Evolutionary conservation across 2,329 filamentous ascomycete species (phyloP), one percentile per base, ranked within the genome.

Genomic region (Ophiosphaerella herpotricha): DNA sequence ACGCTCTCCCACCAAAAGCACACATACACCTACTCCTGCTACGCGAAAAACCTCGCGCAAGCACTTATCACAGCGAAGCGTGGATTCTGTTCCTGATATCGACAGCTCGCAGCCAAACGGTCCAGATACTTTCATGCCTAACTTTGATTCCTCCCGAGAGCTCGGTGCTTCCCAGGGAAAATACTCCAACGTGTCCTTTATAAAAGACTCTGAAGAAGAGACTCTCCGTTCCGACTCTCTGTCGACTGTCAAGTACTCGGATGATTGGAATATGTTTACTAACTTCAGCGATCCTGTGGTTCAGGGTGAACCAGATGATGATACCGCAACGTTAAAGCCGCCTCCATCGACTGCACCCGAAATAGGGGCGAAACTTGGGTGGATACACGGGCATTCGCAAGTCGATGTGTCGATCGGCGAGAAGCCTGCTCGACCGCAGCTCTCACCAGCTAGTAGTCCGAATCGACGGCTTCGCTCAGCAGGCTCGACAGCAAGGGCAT

Each of bases 171-270:
- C 58, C 2, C 60, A 61, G 43, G 55, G 60, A 32, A 63, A 53
- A 40, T 67, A 56, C 46, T 53, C 63, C 8, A 56, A 68, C 24
- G 55, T 65, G 11, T 49, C 48, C 5, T 61, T 55, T 18, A 54
- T 70, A n/a, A 68, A 66, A 40, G 64, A 71, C 38, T 71, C 68
- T 1, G 67, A 68, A 40, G 67, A 72, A 33, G 61, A 57, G 34
- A 70, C 57, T 24, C 29, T 61, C n/a, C 58, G 55, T 18, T 67
- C 70, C n/a, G 64, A 66, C 7, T 67, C 63, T 0, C 38, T 69
- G 4, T 69, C 69, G 11, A 68, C 63, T 12, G 42, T 59, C 3
- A 61, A 48, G 5, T 48, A 57, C 34, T 66, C 67, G 4, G 63
- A 66, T 43, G 60, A 63, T 23, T 45, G 48, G 56, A 36, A 37